These are phyloP conservation scores for Aureobasidium mangrovei DNA, from an alignment of 2,329 filamentous ascomycete genomes.

Conservation along the genomic window DNA sequence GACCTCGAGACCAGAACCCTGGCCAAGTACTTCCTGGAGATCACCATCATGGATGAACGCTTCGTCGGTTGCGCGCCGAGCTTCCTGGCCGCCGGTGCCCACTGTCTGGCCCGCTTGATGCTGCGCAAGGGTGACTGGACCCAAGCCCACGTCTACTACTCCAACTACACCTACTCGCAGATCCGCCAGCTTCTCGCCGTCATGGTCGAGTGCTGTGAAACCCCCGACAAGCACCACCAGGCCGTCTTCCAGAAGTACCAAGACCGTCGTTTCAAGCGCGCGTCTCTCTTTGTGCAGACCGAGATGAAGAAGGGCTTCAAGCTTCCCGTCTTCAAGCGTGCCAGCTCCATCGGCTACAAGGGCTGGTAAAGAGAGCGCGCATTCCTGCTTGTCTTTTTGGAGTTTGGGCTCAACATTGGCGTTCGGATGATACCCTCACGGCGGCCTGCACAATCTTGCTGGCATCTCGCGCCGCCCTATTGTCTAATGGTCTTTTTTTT, in stretches of 20 bases:
- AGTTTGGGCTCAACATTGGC: background rate
- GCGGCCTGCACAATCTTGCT: background rate
- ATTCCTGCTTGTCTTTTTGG: background rate
- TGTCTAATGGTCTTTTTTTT: conserved; percentile 5
- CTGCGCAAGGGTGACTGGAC: conserved; percentile 85
- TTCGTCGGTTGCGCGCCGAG: conserved; percentile 88
- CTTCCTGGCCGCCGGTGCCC: conserved; percentile 82
- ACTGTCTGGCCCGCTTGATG: conserved; percentile 83
- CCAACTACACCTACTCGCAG: conserved; percentile 82
- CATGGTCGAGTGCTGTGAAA: conserved; percentile 80
- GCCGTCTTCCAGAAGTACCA: conserved; percentile 90
- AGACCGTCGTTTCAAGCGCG: conserved; percentile 78
- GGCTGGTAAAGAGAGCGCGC: conserved; percentile 8
- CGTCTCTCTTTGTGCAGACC: conserved; percentile 68
- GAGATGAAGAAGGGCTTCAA: conserved; percentile 57
- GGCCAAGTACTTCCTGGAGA: conserved; percentile 94
- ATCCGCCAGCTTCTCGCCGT: conserved; percentile 67
- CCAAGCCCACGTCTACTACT: conserved; percentile 79
- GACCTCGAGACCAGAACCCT: conserved; percentile 90
- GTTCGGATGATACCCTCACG: conserved; percentile 14
- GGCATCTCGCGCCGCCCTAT: background rate
- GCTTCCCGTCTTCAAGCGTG: conserved; percentile 27
- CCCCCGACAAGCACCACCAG: conserved; percentile 69
- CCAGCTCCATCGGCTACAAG: conserved; percentile 15
- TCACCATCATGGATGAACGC: conserved; percentile 95